These are phyloP conservation scores for Mastigamoeba balamuthi DNA, from an alignment of 78 protist species.

Conservation along the genomic window DNA sequence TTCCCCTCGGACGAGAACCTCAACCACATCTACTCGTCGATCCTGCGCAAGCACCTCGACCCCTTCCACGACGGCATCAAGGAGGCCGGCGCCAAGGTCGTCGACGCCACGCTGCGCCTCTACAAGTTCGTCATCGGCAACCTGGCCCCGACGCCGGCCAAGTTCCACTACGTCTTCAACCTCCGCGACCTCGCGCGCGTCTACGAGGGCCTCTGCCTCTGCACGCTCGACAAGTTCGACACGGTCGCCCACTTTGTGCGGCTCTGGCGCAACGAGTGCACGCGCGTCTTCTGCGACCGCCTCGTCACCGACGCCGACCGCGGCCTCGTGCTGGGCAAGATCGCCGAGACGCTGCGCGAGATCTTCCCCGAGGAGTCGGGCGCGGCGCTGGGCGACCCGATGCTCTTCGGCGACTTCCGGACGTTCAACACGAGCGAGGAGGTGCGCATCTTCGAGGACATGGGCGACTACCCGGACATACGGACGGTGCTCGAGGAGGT, in stretches of 20 bases:
- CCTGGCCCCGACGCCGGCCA: slow-evolving; percentile 80
- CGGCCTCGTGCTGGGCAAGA: slow-evolving; percentile 11
- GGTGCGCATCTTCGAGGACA: slow-evolving; percentile 50
- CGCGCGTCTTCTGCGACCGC: slow-evolving; percentile 82
- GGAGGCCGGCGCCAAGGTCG: background rate
- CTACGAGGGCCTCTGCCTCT: slow-evolving; percentile 54
- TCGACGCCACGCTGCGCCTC: slow-evolving; percentile 28
- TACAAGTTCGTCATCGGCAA: slow-evolving; percentile 1
- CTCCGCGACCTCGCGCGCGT: slow-evolving; percentile 80
- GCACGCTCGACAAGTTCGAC: slow-evolving; percentile 7
- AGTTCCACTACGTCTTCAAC: slow-evolving; percentile 90
- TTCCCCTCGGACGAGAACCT: slow-evolving; percentile 43
- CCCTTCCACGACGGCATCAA: background rate
- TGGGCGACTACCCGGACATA: slow-evolving; percentile 10
- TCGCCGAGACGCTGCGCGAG: background rate
- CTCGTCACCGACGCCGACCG: slow-evolving; percentile 71
- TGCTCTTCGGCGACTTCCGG: slow-evolving; percentile 61
- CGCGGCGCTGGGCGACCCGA: slow-evolving; percentile 2
- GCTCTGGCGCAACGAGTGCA: slow-evolving; percentile 81
- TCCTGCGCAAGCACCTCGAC: slow-evolving; percentile 19
- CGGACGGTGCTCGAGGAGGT: slow-evolving; percentile 39
- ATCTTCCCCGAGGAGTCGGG: slow-evolving; percentile 1
- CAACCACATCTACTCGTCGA: slow-evolving; percentile 34
- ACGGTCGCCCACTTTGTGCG: slow-evolving; percentile 10
- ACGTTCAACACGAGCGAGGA: background rate